Evolutionary conservation across 495 filamentous ascomycete species (phyloP), one percentile per base, ranked within the genome.

Genomic region (Aspergillus nidulans): DNA sequence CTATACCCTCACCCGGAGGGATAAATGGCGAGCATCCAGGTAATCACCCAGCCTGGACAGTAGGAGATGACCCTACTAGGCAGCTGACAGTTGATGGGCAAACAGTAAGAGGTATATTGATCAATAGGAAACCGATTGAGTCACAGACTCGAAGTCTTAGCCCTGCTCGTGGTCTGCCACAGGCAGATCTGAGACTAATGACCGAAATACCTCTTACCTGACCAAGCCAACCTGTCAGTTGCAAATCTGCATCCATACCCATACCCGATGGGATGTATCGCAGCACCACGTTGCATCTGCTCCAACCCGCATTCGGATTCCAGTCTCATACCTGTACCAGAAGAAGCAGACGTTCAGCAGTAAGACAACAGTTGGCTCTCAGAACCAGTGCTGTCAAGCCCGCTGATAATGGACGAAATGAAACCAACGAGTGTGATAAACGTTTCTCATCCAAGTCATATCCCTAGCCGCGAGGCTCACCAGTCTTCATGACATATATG

Each of bases 401-500:
- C 24, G 26, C 23, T 51, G 53, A 23, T 63, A 28, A 69, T 67
- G 67, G 70, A 69, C 59, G 61, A 73, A 77, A 56, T 65, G 68
- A 73, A 63, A 62, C 65, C 9, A 56, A 56, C n/a, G 53, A 56
- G 45, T 56, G 53, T 55, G 52, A 55, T 65, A 67, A 70, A 75
- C 67, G 73, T 76, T 73, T 67, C 75, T 77, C 72, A 71, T 79
- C 76, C 75, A 68, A 70, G 65, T 74, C 74, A 73, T 80, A 75
- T 73, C 69, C 73, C 71, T 63, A 74, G 80, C 81, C 81, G 80
- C 69, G 81, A 80, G 80, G 80, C 81, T 72, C 55, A 78, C 74
- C 75, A 73, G 68, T 83, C 77, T 81, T 82, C 67, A 76, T 79
- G 73, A 74, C 67, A 70, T 76, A 76, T 73, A 75, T 65, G 62